These are phyloP conservation scores for Neospora caninum DNA, from an alignment of 169 alveolate species.

Conservation along the genomic window DNA sequence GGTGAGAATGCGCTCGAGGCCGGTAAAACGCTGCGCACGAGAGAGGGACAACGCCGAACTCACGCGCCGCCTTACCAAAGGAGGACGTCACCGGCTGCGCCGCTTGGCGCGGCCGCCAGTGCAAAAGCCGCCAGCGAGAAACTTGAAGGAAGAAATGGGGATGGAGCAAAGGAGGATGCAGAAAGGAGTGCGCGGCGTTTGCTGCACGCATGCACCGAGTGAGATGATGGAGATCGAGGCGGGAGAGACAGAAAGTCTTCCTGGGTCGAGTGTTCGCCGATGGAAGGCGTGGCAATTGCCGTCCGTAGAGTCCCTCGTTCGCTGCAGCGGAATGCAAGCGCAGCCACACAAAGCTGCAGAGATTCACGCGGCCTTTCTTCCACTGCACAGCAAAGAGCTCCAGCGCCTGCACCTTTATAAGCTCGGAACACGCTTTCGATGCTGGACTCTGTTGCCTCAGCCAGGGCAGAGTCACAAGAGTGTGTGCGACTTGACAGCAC, in stretches of 20 bases:
- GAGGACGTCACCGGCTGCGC: background rate
- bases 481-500: too few relatives aligned
- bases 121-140: slow-evolving; percentile 33
- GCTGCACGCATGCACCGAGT: background rate
- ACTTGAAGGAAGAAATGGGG: background rate
- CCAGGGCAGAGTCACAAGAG: too few relatives aligned
- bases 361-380: too few relatives aligned
- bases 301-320: background rate
- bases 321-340: background rate
- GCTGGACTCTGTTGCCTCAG: too few relatives aligned
- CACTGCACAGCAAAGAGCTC: too few relatives aligned
- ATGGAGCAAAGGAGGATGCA: background rate
- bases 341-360: too few relatives aligned
- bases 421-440: too few relatives aligned
- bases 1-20: background rate
- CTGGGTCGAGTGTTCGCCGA: background rate
- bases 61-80: background rate
- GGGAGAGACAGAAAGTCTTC: background rate
- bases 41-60: too few relatives aligned
- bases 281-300: background rate
- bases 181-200: slow-evolving; percentile 8
- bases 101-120: slow-evolving; percentile 22
- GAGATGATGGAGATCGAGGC: background rate
- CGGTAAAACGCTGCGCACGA: background rate
- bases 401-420: too few relatives aligned